phyloP scores from a whole-genome alignment of 2,329 filamentous ascomycete species.

The Clarireedia paspali region DNA sequence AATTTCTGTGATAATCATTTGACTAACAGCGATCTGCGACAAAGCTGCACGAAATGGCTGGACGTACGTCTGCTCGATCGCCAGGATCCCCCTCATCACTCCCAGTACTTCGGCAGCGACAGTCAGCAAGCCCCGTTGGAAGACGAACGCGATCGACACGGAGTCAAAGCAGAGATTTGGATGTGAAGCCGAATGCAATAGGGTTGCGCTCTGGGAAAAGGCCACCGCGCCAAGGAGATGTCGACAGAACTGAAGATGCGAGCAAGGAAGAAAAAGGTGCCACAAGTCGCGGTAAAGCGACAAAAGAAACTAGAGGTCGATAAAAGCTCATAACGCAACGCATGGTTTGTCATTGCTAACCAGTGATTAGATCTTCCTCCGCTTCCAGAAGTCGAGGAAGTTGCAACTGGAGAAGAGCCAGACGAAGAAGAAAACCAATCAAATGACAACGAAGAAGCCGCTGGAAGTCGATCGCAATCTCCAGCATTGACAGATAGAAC shows the following conservation, averaged over 20 bases:
- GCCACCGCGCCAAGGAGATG: slow-evolving; percentile 17
- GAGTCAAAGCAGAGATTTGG: slow-evolving; percentile 33
- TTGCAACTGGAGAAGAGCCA: not conserved
- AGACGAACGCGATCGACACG: slow-evolving; percentile 28
- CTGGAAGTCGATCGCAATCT: not conserved
- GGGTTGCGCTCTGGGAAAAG: slow-evolving; percentile 7
- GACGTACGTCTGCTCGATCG: slow-evolving; percentile 17
- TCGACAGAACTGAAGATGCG: slow-evolving; percentile 19
- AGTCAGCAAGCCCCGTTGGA: slow-evolving; percentile 15
- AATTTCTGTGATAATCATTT: not conserved
- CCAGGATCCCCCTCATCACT: slow-evolving; percentile 17
- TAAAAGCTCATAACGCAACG: not conserved
- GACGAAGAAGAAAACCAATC: not conserved
- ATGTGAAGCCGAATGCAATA: slow-evolving; percentile 9
- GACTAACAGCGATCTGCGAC: not conserved
- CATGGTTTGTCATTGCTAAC: too few relatives aligned
- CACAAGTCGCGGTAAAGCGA: slow-evolving; percentile 3
- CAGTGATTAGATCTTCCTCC: not conserved
- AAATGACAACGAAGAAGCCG: not conserved
- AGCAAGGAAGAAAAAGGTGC: not conserved
- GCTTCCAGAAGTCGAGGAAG: not conserved
- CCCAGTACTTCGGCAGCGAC: slow-evolving; percentile 12
- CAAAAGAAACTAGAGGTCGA: slow-evolving; percentile 14
- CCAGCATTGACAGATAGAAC: slow-evolving; percentile 21
- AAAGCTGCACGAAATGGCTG: slow-evolving; percentile 6